Conservation (phyloP, 2,329 filamentous ascomycete species). For the Eutypella sp. region DNA sequence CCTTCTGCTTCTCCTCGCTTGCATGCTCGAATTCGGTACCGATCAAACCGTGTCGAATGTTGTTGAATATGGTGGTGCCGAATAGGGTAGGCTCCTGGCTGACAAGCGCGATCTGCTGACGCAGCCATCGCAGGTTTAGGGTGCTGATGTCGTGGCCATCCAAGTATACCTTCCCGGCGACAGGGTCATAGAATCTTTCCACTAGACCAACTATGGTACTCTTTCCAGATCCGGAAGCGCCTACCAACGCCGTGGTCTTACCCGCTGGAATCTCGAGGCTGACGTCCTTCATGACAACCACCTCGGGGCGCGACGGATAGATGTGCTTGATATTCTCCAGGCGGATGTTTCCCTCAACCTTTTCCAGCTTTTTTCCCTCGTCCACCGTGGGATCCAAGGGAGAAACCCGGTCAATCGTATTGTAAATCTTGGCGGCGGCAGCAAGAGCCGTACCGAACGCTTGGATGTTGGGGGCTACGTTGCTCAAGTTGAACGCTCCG, state of each 20-base stretch:
- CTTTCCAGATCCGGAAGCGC: slow-evolving; percentile 91
- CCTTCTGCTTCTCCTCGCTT: slow-evolving; percentile 60
- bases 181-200: slow-evolving; percentile 90
- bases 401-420: slow-evolving; percentile 83
- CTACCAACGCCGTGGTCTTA: slow-evolving; percentile 89
- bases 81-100: slow-evolving; percentile 92
- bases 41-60: slow-evolving; percentile 86
- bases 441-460: slow-evolving; percentile 80
- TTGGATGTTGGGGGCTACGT: slow-evolving; percentile 78
- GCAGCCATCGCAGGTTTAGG: slow-evolving; percentile 84
- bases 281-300: slow-evolving; percentile 81
- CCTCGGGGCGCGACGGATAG: slow-evolving; percentile 88
- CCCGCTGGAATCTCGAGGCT: slow-evolving; percentile 76
- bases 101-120: slow-evolving; percentile 87
- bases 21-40: slow-evolving; percentile 72
- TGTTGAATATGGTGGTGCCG: slow-evolving; percentile 80
- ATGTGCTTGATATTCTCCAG: slow-evolving; percentile 84
- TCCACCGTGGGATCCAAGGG: slow-evolving; percentile 74
- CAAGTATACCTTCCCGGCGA: slow-evolving; percentile 70
- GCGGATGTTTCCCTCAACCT: slow-evolving; percentile 72
- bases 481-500: slow-evolving; percentile 85
- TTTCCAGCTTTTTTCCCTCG: slow-evolving; percentile 66
- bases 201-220: slow-evolving; percentile 90
- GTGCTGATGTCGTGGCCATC: slow-evolving; percentile 78
- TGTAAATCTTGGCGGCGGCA: slow-evolving; percentile 87